Evolutionary conservation across 2,329 filamentous ascomycete genomes (phyloP).

Genomic region (Camillea tinctor): DNA sequence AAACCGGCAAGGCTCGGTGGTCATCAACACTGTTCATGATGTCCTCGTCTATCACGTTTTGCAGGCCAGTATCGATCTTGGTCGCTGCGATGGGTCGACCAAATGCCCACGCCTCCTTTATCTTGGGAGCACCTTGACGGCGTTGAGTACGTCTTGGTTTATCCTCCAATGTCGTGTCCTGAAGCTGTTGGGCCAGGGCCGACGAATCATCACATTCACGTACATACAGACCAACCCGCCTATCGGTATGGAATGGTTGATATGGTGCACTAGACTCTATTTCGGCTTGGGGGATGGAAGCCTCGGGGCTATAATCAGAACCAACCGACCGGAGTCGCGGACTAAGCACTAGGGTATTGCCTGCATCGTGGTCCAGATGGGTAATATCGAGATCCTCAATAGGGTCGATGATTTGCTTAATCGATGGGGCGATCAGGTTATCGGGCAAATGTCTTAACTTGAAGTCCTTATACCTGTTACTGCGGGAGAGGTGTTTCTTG

Average conservation of each 20-base stretch:
- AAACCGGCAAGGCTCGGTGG: conserved; percentile 58
- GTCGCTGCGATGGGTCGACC: conserved; percentile 52
- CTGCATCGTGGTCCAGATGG: conserved; percentile 52
- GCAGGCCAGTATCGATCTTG: conserved; percentile 53
- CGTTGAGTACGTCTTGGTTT: conserved; percentile 37
- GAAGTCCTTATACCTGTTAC: conserved; percentile 63
- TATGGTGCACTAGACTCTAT: conserved; percentile 96
- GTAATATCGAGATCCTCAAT: conserved; percentile 56
- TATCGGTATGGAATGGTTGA: conserved; percentile 92
- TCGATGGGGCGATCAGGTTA: conserved; percentile 53
- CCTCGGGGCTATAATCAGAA: conserved; percentile 52
- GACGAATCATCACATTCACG: conserved; percentile 42
- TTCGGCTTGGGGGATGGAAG: conserved; percentile 72
- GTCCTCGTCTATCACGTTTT: conserved; percentile 50
- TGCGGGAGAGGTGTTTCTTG: conserved; percentile 52
- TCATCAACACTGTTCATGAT: conserved; percentile 50
- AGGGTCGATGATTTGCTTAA: conserved; percentile 55
- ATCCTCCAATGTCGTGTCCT: conserved; percentile 42
- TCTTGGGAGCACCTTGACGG: conserved; percentile 11
- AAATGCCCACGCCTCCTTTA: conserved; percentile 53
- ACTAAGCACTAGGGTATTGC: conserved; percentile 53
- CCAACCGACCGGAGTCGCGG: conserved; percentile 39
- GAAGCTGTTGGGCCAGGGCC: conserved; percentile 40
- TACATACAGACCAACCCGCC: conserved; percentile 74
- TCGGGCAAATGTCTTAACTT: conserved; percentile 64